Evolutionary conservation across 1,284 basidiomycete genomes (phyloP), one percentile per base, ranked within the genome.

Genomic region (Pseudozyma hubeiensis): DNA sequence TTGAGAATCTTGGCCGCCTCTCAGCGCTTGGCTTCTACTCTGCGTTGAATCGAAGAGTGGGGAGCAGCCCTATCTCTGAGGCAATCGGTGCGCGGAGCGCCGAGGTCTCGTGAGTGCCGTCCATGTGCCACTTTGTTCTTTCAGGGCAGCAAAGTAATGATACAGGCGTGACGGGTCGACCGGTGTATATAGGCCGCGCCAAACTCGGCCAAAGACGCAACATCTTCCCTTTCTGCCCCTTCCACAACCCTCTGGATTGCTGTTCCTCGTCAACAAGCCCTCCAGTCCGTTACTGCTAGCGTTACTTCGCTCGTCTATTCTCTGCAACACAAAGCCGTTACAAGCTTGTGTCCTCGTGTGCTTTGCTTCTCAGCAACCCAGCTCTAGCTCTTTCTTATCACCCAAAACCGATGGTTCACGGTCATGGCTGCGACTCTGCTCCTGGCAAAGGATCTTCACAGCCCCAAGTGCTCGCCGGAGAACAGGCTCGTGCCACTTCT

Each of bases 361-460:
- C 60, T 39, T 43, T 48, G 49, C 54, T 50, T 34, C 43, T 35
- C 30, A 44, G 43, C 44, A 37, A 39, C 37, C 6, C 17, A 14
- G 34, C 19, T 37, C 37, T n/a, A 46, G 16, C 16, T 56, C 44
- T 29, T 60, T 17, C n/a, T 35, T 16, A 53, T 33, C 49, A 19
- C 41, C 56, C 52, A 58, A 67, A 75, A 68, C 61, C 67, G 73
- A 75, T 75, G 73, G 73, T 75, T 62, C 65, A 70, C 62, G 57
- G 55, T 64, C 57, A 75, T 75, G 71, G 55, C 55, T 53, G 63
- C 63, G 49, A 65, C 59, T 65, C 66, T 75, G 57, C 71, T 75
- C 62, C 71, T 75, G 63, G 66, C 63, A 62, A 75, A 75, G 71
- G 66, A 69, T 48, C 63, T 70, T 56, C 71, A 69, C 71, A 75